Conservation (phyloP, 2,329 filamentous ascomycete species). For the Botrytis fragariae region DNA sequence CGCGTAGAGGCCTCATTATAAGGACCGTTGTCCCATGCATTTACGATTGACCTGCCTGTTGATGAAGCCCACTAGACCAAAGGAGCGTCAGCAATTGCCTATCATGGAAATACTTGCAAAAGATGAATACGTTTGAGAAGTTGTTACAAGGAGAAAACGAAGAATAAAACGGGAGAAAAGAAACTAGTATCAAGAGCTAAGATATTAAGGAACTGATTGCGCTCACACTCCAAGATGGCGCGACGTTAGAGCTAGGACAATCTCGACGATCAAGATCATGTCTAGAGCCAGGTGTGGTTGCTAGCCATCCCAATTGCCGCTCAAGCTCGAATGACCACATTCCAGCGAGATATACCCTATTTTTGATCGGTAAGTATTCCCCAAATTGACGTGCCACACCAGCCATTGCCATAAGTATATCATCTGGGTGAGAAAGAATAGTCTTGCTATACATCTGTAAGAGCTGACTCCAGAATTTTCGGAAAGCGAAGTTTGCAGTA, state of each 20-base stretch:
- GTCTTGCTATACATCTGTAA: not conserved
- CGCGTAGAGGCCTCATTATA: not conserved
- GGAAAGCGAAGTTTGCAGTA: not conserved
- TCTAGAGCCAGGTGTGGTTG: not conserved
- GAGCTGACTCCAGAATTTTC: not conserved
- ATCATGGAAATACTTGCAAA: not conserved
- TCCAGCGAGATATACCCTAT: not conserved
- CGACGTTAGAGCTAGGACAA: not conserved
- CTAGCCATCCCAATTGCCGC: not conserved
- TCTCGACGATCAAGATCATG: not conserved
- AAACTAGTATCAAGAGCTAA: not conserved
- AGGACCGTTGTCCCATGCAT: not conserved
- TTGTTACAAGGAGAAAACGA: not conserved
- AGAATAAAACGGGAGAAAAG: not conserved
- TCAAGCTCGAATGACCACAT: constrained; percentile 8
- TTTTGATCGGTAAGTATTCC: not conserved
- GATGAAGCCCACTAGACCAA: not conserved
- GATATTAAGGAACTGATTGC: not conserved
- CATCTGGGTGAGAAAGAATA: not conserved
- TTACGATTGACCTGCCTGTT: not conserved
- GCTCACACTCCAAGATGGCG: constrained; percentile 11
- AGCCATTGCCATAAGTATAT: not conserved
- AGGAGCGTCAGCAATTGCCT: not conserved
- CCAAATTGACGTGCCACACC: not conserved
- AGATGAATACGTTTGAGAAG: not conserved